These are phyloP conservation scores for Phytophthora cryptogea DNA, from an alignment of 352 stramenopile genomes.

Conservation along the genomic window DNA sequence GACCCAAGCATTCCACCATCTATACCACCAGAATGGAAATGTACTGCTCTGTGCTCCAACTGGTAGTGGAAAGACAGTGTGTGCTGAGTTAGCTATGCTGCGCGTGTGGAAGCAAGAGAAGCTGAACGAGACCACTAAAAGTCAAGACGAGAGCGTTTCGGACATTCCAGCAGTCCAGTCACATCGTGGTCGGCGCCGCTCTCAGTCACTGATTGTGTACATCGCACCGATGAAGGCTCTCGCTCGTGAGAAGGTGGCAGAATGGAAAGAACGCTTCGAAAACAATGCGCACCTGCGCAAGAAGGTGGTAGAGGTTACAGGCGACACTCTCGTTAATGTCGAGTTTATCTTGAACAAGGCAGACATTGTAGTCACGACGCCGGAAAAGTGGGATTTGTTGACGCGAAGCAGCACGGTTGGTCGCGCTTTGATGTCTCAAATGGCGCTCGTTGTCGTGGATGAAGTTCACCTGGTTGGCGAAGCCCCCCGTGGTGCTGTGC, in stretches of 20 bases:
- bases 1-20: slow-evolving; percentile 97
- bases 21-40: slow-evolving; percentile 97
- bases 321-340: slow-evolving; percentile 95
- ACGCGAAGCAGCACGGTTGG: slow-evolving; percentile 90
- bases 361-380: slow-evolving; percentile 97
- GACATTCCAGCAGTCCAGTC: not conserved
- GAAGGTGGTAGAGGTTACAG: slow-evolving; percentile 96
- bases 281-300: slow-evolving; percentile 79
- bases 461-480: slow-evolving; percentile 98
- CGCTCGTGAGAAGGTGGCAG: slow-evolving; percentile 94
- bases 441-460: slow-evolving; percentile 95
- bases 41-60: slow-evolving; percentile 97
- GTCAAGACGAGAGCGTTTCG: not conserved
- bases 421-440: slow-evolving; percentile 66
- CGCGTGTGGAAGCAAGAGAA: slow-evolving; percentile 87
- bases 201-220: slow-evolving; percentile 92
- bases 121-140: slow-evolving; percentile 1
- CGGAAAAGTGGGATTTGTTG: slow-evolving; percentile 98
- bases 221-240: slow-evolving; percentile 98
- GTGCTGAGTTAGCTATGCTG: slow-evolving; percentile 97
- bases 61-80: slow-evolving; percentile 96
- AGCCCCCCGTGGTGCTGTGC: slow-evolving; percentile 91
- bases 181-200: slow-evolving; percentile 7
- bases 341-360: slow-evolving; percentile 89
- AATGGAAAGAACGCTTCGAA: slow-evolving; percentile 96